phyloP scores from a whole-genome alignment of 768 basidiomycete genomes.

The Boletus tylopilopsis region DNA sequence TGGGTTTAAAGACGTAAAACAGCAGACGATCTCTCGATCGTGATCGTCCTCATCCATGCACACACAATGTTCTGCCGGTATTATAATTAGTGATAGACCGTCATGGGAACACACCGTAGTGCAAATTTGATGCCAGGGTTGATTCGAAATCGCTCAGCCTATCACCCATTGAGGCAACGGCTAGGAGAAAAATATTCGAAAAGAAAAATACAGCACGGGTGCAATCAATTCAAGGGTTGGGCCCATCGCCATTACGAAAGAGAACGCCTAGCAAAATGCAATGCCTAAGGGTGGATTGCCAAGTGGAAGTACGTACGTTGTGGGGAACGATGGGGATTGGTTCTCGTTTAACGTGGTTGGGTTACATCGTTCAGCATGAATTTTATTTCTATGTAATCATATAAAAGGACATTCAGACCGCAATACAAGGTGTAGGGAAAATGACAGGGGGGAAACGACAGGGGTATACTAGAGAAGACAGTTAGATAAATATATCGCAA shows the following conservation, averaged over 20 bases:
- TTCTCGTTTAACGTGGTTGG: no score
- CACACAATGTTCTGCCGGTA: neutral
- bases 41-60: slow-evolving; percentile 10
- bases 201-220: neutral
- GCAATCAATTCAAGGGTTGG: neutral
- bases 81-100: neutral
- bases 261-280: neutral
- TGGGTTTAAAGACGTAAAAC: slow-evolving; percentile 7
- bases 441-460: no score
- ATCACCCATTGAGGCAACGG: no score
- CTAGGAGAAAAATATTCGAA: no score
- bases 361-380: neutral
- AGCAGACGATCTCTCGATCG: slow-evolving; percentile 15
- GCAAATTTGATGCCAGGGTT: no score
- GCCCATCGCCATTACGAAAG: neutral
- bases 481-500: slow-evolving; percentile 23
- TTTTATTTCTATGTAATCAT: slow-evolving; percentile 4
- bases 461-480: slow-evolving; percentile 15
- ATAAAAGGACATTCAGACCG: slow-evolving; percentile 8
- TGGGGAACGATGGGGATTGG: neutral
- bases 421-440: slow-evolving; percentile 10
- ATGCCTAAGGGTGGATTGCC: neutral
- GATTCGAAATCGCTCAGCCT: no score
- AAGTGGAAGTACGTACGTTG: slow-evolving; percentile 1
- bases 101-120: neutral